Conservation (phyloP, 192 early-diverging fungal genomes). For the Pilaira anomala region DNA sequence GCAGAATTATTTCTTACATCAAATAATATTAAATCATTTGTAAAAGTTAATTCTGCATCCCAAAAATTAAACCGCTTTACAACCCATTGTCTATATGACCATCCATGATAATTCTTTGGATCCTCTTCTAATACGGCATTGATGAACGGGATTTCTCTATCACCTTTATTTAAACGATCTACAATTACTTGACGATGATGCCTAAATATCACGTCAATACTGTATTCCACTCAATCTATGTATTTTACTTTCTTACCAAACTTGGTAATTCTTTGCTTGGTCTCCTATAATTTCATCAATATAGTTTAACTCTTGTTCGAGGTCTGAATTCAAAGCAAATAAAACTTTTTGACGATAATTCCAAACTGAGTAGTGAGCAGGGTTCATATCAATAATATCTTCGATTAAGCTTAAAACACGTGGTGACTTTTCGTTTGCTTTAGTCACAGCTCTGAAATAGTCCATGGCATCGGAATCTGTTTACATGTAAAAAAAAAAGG, state of each 20-base stretch:
- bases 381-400: slow-evolving; percentile 78
- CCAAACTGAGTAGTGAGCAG: slow-evolving; percentile 97
- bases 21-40: slow-evolving; percentile 65
- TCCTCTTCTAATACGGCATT: slow-evolving; percentile 69
- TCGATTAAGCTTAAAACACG: slow-evolving; percentile 81
- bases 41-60: slow-evolving; percentile 73
- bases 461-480: slow-evolving; percentile 76
- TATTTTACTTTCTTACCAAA: slow-evolving; percentile 61
- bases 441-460: slow-evolving; percentile 80
- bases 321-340: slow-evolving; percentile 59
- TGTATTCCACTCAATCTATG: not conserved
- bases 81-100: slow-evolving; percentile 91
- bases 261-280: slow-evolving; percentile 93
- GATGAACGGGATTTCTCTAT: slow-evolving; percentile 71
- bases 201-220: slow-evolving; percentile 45
- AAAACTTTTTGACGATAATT: slow-evolving; percentile 84
- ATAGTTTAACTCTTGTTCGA: slow-evolving; percentile 75
- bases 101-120: slow-evolving; percentile 98
- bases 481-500: not conserved
- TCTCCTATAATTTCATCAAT: slow-evolving; percentile 65
- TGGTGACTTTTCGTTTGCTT: slow-evolving; percentile 67
- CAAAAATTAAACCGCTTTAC: slow-evolving; percentile 71
- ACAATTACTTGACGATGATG: slow-evolving; percentile 81
- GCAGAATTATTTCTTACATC: slow-evolving; percentile 98
- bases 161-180: slow-evolving; percentile 49